phyloP scores from a whole-genome alignment of 1,284 basidiomycete species.

The Cutaneotrichosporon cutaneum region DNA sequence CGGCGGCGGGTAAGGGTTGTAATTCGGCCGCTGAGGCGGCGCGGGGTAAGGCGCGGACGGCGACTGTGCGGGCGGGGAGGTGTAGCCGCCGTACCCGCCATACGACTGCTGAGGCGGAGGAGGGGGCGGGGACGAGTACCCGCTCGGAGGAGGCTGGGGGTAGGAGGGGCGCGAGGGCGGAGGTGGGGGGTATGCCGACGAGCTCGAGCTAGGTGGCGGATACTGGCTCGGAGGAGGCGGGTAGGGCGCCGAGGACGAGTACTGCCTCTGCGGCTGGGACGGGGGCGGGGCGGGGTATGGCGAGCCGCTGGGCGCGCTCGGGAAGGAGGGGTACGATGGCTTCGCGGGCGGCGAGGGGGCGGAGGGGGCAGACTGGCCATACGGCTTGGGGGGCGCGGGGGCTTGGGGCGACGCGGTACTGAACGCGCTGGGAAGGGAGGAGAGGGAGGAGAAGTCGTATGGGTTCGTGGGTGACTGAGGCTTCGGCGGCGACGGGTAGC shows the following conservation, averaged over 20 bases:
- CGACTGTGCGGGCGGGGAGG: slow-evolving; percentile 14
- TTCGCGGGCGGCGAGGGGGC: slow-evolving; percentile 18
- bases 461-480: slow-evolving; percentile 26
- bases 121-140: slow-evolving; percentile 9
- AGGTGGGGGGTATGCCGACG: slow-evolving; percentile 16
- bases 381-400: background rate
- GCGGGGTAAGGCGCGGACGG: slow-evolving; percentile 10
- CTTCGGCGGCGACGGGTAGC: slow-evolving; percentile 11
- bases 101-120: slow-evolving; percentile 4
- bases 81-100: slow-evolving; percentile 8
- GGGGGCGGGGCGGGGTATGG: slow-evolving; percentile 29
- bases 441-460: slow-evolving; percentile 44
- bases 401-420: background rate
- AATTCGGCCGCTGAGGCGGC: background rate
- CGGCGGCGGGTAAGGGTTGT: background rate
- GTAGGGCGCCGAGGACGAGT: slow-evolving; percentile 22
- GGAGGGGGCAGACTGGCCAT: background rate
- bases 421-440: slow-evolving; percentile 37
- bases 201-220: slow-evolving; percentile 13
- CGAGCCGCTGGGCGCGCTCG: slow-evolving; percentile 47
- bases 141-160: slow-evolving; percentile 15
- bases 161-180: slow-evolving; percentile 15
- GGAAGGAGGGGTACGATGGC: slow-evolving; percentile 45
- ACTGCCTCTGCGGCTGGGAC: slow-evolving; percentile 25
- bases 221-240: slow-evolving; percentile 21